These are phyloP conservation scores for Sphagnum fallax DNA, from an alignment of 228 moss, liverwort and hornwort species.

Conservation along the genomic window DNA sequence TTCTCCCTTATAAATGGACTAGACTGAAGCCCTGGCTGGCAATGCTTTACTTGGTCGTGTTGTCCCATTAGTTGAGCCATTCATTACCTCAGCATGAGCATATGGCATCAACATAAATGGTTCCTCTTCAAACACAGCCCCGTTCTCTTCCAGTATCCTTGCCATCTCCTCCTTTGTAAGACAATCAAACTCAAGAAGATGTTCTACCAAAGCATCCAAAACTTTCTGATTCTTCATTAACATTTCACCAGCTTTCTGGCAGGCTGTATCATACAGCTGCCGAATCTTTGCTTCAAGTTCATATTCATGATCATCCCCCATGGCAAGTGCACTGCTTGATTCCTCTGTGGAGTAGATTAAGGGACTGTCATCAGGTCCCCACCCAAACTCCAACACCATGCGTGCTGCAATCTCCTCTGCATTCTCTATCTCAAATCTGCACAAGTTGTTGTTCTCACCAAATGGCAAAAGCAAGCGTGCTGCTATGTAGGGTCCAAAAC, in stretches of 20 bases:
- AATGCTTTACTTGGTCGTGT: conserved; percentile 47
- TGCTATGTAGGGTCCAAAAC: conserved; percentile 79
- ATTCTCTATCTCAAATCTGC: conserved; percentile 59
- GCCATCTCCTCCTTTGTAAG: conserved; percentile 60
- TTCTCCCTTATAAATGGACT: conserved; percentile 15
- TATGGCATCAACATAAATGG: conserved; percentile 73
- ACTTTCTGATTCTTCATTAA: conserved; percentile 60
- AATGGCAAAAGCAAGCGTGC: conserved; percentile 78
- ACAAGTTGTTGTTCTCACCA: conserved; percentile 78
- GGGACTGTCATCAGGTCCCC: conserved; percentile 96
- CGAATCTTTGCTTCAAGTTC: conserved; percentile 61
- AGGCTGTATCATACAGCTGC: conserved; percentile 62
- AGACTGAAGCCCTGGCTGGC: conserved; percentile 51
- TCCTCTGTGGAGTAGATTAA: conserved; percentile 57
- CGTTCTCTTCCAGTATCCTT: conserved; percentile 68
- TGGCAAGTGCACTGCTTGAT: conserved; percentile 43
- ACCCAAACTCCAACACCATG: conserved; percentile 96
- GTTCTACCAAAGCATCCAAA: conserved; percentile 73
- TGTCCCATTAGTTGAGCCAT: conserved; percentile 44
- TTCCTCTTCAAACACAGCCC: conserved; percentile 65
- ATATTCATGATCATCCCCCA: conserved; percentile 86
- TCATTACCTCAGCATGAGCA: conserved; percentile 37
- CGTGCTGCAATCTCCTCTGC: conserved; percentile 79
- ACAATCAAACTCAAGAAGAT: conserved; percentile 63
- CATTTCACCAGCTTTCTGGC: conserved; percentile 72